These are phyloP conservation scores for Fusarium coffeatum DNA, from an alignment of 2,329 filamentous ascomycete genomes.

Conservation along the genomic window DNA sequence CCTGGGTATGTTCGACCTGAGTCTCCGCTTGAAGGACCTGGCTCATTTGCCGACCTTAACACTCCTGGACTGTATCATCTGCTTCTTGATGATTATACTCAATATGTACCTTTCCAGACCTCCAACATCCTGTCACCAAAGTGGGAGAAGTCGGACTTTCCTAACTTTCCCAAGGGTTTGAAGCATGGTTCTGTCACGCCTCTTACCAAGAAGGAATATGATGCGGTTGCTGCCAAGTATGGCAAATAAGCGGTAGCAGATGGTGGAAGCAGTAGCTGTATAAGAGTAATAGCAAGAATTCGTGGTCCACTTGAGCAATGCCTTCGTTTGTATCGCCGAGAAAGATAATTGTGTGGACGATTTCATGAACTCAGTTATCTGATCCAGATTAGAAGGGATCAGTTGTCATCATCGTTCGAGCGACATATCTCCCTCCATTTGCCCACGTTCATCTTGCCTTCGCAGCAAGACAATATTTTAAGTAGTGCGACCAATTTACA, in stretches of 20 bases:
- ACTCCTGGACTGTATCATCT: conserved; percentile 54
- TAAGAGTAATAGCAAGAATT: neutral
- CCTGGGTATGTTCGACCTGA: conserved; percentile 50
- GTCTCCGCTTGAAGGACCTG: conserved; percentile 52
- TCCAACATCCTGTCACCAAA: conserved; percentile 49
- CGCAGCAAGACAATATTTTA: neutral
- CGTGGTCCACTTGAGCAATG: neutral
- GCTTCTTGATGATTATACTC: conserved; percentile 58
- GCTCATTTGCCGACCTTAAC: conserved; percentile 53
- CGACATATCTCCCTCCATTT: neutral
- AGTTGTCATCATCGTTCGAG: neutral
- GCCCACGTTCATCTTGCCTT: neutral
- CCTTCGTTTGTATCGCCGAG: neutral
- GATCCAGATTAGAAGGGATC: neutral
- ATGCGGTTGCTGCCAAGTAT: conserved; percentile 46
- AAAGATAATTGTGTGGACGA: neutral
- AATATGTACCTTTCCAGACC: conserved; percentile 60
- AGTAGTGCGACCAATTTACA: neutral
- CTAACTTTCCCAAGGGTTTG: conserved; percentile 56
- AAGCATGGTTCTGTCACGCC: conserved; percentile 62
- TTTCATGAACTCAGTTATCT: neutral
- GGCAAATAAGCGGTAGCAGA: neutral
- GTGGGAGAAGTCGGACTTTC: conserved; percentile 51
- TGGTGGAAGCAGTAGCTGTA: neutral
- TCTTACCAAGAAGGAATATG: conserved; percentile 55